Evolutionary conservation across 805 yeast genomes (phyloP).

Genomic region (Cyberlindnera lachancei): DNA sequence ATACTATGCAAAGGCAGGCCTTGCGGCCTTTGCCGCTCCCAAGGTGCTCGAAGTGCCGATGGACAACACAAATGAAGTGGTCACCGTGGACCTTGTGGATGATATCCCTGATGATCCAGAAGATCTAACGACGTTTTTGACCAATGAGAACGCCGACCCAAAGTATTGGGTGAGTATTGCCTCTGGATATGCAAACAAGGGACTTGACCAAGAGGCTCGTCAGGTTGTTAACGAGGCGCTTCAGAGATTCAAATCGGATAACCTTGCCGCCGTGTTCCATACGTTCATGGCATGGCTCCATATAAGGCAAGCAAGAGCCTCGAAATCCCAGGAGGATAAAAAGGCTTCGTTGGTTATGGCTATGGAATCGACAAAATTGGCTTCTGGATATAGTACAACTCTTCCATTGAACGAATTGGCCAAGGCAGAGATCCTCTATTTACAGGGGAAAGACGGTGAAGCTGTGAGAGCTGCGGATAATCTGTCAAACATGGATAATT

Average conservation of each 20-base stretch:
- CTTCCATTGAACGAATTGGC: slow-evolving; percentile 51
- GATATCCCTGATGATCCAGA: slow-evolving; percentile 79
- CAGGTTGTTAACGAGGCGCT: slow-evolving; percentile 11
- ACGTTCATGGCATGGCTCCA: slow-evolving; percentile 70
- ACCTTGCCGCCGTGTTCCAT: slow-evolving; percentile 44
- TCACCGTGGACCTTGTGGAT: slow-evolving; percentile 68
- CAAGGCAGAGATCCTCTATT: slow-evolving; percentile 56
- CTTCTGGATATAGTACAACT: slow-evolving; percentile 25
- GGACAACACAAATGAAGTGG: slow-evolving; percentile 68
- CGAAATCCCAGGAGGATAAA: slow-evolving; percentile 19
- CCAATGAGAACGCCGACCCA: slow-evolving; percentile 68
- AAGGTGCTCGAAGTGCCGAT: slow-evolving; percentile 53
- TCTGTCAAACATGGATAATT: slow-evolving; percentile 13
- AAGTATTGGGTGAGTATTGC: slow-evolving; percentile 85
- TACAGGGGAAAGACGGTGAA: slow-evolving; percentile 56
- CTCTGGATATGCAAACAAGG: slow-evolving; percentile 63
- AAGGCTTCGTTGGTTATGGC: slow-evolving; percentile 39
- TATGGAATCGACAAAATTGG: slow-evolving; percentile 2
- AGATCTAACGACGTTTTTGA: slow-evolving; percentile 70
- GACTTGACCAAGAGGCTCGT: slow-evolving; percentile 51
- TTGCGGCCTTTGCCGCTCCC: slow-evolving; percentile 1
- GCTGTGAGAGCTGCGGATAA: slow-evolving; percentile 46
- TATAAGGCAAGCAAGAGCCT: slow-evolving; percentile 36
- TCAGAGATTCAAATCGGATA: slow-evolving; percentile 10
- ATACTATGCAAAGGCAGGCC: slow-evolving; percentile 6